A percentile compares a stretch with the other conserved stretches of the same genome.
phyloP scores from a whole-genome alignment of 441 rosid genomes.

The Aquilaria agallochum region DNA sequence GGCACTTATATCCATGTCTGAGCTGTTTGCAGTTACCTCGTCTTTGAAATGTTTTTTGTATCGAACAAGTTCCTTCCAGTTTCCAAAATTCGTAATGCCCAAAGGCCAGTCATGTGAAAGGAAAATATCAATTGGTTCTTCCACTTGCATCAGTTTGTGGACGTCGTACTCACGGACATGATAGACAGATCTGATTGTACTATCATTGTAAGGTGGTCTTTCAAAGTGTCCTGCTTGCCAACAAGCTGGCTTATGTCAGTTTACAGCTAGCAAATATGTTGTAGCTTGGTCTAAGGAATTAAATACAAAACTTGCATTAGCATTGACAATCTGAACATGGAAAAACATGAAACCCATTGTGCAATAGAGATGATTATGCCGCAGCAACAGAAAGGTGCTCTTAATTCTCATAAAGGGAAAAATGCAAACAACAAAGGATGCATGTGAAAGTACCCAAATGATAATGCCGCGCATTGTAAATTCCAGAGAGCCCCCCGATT shows the following conservation, averaged over 20 bases:
- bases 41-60: constrained; percentile 51
- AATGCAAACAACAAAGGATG: constrained; percentile 8
- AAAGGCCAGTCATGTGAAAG: constrained; percentile 97
- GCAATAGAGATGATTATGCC: too few species aligned
- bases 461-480: constrained; percentile 61
- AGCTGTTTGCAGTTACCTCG: constrained; percentile 46
- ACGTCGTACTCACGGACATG: constrained; percentile 95
- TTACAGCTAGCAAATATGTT: neutral
- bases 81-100: constrained; percentile 82
- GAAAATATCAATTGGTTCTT: constrained; percentile 81
- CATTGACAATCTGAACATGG: too few species aligned
- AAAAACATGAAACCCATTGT: too few species aligned
- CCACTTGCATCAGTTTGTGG: constrained; percentile 75
- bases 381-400: too few species aligned
- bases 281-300: too few species aligned
- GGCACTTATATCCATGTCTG: neutral
- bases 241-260: constrained; percentile 2
- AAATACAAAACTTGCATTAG: too few species aligned
- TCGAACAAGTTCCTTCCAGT: constrained; percentile 57
- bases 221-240: constrained; percentile 69
- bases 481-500: constrained; percentile 92
- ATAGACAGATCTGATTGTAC: constrained; percentile 66
- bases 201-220: constrained; percentile 74
- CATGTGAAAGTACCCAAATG: constrained; percentile 42
- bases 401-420: neutral